Conservation (phyloP, 1,139 yeast species). For the Pichia sp. region DNA sequence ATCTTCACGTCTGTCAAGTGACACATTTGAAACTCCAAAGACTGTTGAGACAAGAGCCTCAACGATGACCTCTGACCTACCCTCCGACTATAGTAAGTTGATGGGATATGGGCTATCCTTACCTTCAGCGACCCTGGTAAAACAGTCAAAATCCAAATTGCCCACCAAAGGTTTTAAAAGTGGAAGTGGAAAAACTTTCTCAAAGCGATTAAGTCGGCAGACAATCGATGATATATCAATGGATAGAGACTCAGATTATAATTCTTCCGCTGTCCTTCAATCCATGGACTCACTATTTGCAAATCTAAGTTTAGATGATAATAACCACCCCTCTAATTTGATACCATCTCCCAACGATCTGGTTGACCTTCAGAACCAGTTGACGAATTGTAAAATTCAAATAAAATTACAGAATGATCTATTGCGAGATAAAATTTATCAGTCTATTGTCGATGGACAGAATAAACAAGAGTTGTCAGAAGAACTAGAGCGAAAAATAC, state of each 20-base stretch:
- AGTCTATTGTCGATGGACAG: neutral
- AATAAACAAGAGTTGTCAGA: slow-evolving; percentile 10
- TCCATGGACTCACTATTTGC: slow-evolving; percentile 9
- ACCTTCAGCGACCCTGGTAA: slow-evolving; percentile 3
- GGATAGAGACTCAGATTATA: slow-evolving; percentile 8
- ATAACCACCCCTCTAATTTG: neutral
- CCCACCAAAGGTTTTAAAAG: neutral
- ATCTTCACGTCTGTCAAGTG: slow-evolving; percentile 15
- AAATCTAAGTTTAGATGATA: slow-evolving; percentile 5
- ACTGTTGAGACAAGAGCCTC: slow-evolving; percentile 17
- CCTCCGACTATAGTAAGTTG: slow-evolving; percentile 2
- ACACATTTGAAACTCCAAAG: slow-evolving; percentile 17
- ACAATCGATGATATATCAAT: slow-evolving; percentile 9
- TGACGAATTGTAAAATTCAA: slow-evolving; percentile 31
- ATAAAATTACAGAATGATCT: slow-evolving; percentile 28
- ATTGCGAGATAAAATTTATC: slow-evolving; percentile 20
- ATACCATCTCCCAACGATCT: slow-evolving; percentile 17
- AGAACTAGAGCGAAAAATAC: slow-evolving; percentile 12
- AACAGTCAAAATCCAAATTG: neutral
- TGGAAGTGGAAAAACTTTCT: neutral
- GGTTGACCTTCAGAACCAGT: slow-evolving; percentile 25
- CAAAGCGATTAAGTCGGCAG: slow-evolving; percentile 15
- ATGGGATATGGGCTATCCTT: neutral
- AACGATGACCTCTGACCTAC: slow-evolving; percentile 13
- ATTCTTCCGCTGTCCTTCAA: neutral